Conservation (phyloP, 2,329 filamentous ascomycete genomes). For the Aspergillus chevalieri region DNA sequence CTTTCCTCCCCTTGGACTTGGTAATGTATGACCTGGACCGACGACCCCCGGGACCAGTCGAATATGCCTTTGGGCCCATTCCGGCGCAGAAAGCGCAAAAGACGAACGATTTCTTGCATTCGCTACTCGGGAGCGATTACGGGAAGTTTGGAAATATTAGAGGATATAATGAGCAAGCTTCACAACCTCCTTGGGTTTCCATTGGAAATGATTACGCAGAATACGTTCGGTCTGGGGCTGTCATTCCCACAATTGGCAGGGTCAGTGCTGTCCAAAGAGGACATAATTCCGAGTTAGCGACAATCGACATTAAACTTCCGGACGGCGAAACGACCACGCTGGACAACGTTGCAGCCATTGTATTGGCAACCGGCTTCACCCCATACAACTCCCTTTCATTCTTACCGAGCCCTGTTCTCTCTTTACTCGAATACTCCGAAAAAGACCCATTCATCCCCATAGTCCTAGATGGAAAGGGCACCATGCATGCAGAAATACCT, state of each 20-base stretch:
- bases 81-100: conserved; percentile 51
- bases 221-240: conserved; percentile 62
- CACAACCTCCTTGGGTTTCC: conserved; percentile 59
- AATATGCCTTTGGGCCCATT: conserved; percentile 61
- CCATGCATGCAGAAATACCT: conserved; percentile 55
- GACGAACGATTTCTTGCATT: conserved; percentile 45
- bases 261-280: conserved; percentile 11
- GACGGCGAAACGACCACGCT: conserved; percentile 40
- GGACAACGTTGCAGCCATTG: conserved; percentile 57
- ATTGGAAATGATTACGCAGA: conserved; percentile 68
- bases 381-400: conserved; percentile 59
- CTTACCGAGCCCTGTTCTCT: conserved; percentile 52
- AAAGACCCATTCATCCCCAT: conserved; percentile 54
- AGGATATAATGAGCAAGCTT: conserved; percentile 29
- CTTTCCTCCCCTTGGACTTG: conserved; percentile 68
- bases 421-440: conserved; percentile 53
- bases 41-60: conserved; percentile 52
- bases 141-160: conserved; percentile 32
- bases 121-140: conserved; percentile 43
- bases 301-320: conserved; percentile 32
- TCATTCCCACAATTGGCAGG: conserved; percentile 47
- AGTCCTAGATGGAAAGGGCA: conserved; percentile 62
- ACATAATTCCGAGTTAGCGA: conserved; percentile 3
- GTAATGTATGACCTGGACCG: conserved; percentile 63
- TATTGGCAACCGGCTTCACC: conserved; percentile 72